These are phyloP conservation scores for Hibiscus trionum DNA, from an alignment of 345 rosid species.

Conservation along the genomic window DNA sequence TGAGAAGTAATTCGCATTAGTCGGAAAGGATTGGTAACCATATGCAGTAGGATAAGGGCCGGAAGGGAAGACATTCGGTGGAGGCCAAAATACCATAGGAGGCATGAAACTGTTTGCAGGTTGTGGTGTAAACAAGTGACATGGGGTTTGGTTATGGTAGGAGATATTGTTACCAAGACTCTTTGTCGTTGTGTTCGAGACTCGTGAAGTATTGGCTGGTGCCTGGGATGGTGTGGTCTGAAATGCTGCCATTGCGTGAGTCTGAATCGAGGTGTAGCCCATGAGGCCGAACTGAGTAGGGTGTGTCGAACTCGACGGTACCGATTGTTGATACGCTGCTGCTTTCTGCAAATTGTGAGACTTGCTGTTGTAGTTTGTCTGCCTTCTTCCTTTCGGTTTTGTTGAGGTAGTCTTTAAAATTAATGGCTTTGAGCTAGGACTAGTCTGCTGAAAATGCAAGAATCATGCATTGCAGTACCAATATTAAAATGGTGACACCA, in stretches of 20 bases:
- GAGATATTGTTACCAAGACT: conserved; percentile 12
- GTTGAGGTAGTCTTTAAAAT: conserved; percentile 19
- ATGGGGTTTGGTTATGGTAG: conserved; percentile 26
- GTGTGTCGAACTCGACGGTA: conserved; percentile 11
- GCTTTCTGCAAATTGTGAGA: conserved; percentile 17
- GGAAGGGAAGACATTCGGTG: conserved; percentile 29
- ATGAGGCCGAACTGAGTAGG: conserved; percentile 25
- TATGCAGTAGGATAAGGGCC: conserved; percentile 27
- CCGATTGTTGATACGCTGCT: conserved; percentile 15
- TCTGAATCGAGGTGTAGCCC: conserved; percentile 25
- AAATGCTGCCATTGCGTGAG: conserved; percentile 24
- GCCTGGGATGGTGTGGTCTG: conserved; percentile 22
- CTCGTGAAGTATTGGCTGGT: background rate
- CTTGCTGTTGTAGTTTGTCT: conserved; percentile 14
- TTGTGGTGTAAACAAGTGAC: conserved; percentile 27
- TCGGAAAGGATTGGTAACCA: conserved; percentile 26
- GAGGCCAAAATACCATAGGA: conserved; percentile 54
- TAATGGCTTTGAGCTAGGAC: conserved; percentile 18
- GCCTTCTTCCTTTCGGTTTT: conserved; percentile 31
- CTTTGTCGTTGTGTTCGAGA: conserved; percentile 11
- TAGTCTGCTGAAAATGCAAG: conserved; percentile 16
- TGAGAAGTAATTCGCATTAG: conserved; percentile 25
- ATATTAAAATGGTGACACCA: background rate
- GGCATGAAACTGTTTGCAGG: conserved; percentile 27
- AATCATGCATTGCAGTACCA: no score